phyloP scores from a whole-genome alignment of 1,284 basidiomycete species.

The Austropuccinia psidii region DNA sequence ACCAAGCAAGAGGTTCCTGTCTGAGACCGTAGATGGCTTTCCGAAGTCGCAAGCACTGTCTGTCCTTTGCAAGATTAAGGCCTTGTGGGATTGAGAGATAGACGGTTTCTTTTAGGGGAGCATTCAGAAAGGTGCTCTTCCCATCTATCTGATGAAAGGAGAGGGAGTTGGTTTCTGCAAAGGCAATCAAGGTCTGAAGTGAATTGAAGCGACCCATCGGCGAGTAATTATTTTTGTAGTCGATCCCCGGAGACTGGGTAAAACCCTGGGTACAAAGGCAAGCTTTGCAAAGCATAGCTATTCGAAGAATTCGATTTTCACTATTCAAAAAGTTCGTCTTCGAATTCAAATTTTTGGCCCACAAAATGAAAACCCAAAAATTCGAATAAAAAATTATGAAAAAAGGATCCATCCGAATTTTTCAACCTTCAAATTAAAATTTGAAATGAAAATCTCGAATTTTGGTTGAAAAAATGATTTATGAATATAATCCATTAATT shows the following conservation, averaged over 20 bases:
- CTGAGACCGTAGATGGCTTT: conserved; percentile 1
- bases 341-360: too few species aligned
- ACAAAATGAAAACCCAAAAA: too few species aligned
- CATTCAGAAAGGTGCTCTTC: not conserved
- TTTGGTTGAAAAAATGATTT: too few species aligned
- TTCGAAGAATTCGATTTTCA: too few species aligned
- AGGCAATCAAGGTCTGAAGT: not conserved
- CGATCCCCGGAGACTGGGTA: not conserved
- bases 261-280: not conserved
- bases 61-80: not conserved
- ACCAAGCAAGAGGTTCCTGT: not conserved
- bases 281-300: too few species aligned
- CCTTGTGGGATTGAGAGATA: not conserved
- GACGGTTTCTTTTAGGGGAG: not conserved
- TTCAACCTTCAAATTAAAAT: too few species aligned
- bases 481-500: too few species aligned
- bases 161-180: not conserved
- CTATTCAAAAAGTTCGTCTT: too few species aligned
- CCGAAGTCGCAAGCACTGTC: not conserved
- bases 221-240: not conserved
- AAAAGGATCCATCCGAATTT: too few species aligned
- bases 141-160: not conserved
- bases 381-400: too few species aligned
- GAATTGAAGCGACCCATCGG: not conserved
- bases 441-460: too few species aligned